Evolutionary conservation across 371 early-diverging fungal genomes (phyloP), one percentile per base, ranked within the genome.

Genomic region (Capillidium rhysosporum): DNA sequence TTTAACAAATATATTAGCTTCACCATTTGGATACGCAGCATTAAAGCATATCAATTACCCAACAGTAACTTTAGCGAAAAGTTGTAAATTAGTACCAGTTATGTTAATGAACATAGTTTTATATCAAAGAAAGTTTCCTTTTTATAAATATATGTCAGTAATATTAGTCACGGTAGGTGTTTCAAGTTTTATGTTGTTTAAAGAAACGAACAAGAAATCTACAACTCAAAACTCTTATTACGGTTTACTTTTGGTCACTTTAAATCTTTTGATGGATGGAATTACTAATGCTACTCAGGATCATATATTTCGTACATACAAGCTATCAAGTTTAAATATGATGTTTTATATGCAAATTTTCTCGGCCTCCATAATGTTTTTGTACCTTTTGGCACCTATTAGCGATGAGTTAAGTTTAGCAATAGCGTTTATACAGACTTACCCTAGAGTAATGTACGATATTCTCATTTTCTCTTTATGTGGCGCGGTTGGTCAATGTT

Each of bases 211-310:
- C 8, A 44, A 40, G 18, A 46, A 31, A 28, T 24, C 34, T 24
- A 3, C 46, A n/a, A 47, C 57, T 5, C 40, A 65, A 12, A 73
- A 61, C 60, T 78, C 80, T 25, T 18, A 84, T 4, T 89, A 71
- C 62, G 97, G 98, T 0, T 60, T 96, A 34, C 59, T 79, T 26
- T 70, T 98, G 41, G 76, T 98, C 28, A 57, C 73, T 25, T 76
- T 80, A 39, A 95, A 91, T 66, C 72, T 98, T 46, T 65, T 80
- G 1, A 69, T 96, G 44, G 98, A 98, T 66, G 99, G 99, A 24
- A 66, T 87, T 25, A 89, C 87, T n/a, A 97, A 93, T 71, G 84
- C 92, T n/a, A 84, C 89, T 0, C 98, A 98, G 69, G 99, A 98
- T 66, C 82, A 86, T 54, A 80, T 95, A 34, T 91, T 95, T 65